Conservation (phyloP, 345 rosid species). For the Reutealis trisperma region DNA sequence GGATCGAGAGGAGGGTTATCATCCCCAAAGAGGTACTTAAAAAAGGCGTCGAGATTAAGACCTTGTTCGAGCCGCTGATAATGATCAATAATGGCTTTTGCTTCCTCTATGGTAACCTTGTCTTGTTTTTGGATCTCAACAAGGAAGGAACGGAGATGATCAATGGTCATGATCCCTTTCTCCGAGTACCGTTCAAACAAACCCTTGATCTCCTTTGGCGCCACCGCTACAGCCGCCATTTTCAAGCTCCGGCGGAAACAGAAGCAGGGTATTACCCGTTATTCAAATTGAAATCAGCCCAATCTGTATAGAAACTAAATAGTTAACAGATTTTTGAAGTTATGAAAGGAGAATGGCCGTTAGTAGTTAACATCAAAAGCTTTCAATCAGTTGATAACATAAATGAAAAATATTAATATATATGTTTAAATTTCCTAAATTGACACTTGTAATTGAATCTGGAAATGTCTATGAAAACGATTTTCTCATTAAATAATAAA, state of each 20-base stretch:
- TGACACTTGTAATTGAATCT: too few species aligned
- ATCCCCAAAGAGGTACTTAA: slow-evolving; percentile 56
- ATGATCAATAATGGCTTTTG: slow-evolving; percentile 49
- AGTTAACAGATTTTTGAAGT: neutral
- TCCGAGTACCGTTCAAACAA: slow-evolving; percentile 48
- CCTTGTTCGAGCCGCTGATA: slow-evolving; percentile 38
- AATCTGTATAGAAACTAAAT: neutral
- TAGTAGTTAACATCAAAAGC: neutral
- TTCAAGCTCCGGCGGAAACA: slow-evolving; percentile 74
- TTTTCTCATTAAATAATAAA: too few species aligned
- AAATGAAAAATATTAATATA: too few species aligned
- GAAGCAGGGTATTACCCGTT: slow-evolving; percentile 37
- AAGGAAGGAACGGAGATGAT: slow-evolving; percentile 61
- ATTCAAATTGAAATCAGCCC: neutral
- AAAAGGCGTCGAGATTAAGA: slow-evolving; percentile 61
- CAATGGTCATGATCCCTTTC: slow-evolving; percentile 49
- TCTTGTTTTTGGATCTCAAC: slow-evolving; percentile 54
- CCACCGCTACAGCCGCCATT: slow-evolving; percentile 60
- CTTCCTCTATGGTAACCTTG: slow-evolving; percentile 42
- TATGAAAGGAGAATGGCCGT: neutral
- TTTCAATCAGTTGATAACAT: too few species aligned
- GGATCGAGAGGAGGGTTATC: slow-evolving; percentile 52
- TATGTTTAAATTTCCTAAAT: too few species aligned
- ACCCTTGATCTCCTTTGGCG: slow-evolving; percentile 63
- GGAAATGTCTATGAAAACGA: too few species aligned